phyloP scores from a whole-genome alignment of 192 early-diverging fungal genomes.

The Glomus cerebriforme region DNA sequence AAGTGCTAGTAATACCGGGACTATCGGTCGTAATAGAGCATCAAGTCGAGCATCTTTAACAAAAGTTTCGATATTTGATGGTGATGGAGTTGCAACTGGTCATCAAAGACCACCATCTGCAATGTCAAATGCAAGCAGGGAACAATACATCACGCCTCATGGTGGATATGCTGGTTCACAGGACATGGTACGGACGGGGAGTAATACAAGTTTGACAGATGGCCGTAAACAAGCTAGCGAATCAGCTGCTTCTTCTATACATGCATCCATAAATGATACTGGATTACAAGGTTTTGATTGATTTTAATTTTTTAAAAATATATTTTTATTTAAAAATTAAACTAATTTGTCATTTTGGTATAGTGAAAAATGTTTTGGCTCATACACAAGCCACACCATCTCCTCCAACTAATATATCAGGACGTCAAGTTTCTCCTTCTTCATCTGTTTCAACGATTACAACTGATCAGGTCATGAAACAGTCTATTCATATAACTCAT shows the following conservation, averaged over 20 bases:
- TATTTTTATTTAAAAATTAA: not conserved
- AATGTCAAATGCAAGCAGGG: conserved; percentile 13
- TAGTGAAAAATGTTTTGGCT: not conserved
- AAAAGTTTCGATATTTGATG: conserved; percentile 1
- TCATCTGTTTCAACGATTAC: conserved; percentile 32
- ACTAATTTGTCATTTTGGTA: not conserved
- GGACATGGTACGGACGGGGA: conserved; percentile 2
- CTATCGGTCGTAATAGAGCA: conserved; percentile 16
- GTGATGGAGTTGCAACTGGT: not conserved
- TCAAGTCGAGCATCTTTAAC: conserved; percentile 24
- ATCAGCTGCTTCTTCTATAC: conserved; percentile 21
- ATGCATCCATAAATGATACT: not conserved
- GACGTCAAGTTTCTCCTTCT: conserved; percentile 3
- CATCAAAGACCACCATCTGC: conserved; percentile 19
- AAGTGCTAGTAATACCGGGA: conserved; percentile 24
- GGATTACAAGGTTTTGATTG: conserved; percentile 8
- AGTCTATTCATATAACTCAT: not conserved
- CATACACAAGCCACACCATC: not conserved
- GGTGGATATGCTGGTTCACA: not conserved
- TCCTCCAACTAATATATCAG: not conserved
- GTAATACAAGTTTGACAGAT: conserved; percentile 15
- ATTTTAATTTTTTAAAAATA: not conserved
- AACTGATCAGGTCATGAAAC: not conserved
- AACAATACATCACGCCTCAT: not conserved
- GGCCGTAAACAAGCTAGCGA: not conserved